These are phyloP conservation scores for Lactifluus subvellereus DNA, from an alignment of 768 basidiomycete species.

Conservation along the genomic window DNA sequence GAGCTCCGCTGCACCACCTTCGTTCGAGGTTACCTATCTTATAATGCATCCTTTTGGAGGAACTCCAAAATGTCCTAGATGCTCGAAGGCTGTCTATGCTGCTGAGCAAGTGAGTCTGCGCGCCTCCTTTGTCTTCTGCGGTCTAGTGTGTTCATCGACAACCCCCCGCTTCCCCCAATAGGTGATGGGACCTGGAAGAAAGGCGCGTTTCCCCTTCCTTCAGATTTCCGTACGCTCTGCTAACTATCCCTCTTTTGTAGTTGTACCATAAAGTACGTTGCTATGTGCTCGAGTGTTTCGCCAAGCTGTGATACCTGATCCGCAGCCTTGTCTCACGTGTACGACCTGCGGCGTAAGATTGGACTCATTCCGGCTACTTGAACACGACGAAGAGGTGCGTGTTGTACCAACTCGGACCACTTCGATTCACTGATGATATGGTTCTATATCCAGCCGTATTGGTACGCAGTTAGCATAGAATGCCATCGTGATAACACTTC, in stretches of 20 bases:
- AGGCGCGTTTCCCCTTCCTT: slow-evolving; percentile 43
- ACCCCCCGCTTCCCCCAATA: slow-evolving; percentile 28
- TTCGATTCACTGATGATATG: slow-evolving; percentile 1
- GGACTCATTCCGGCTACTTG: slow-evolving; percentile 69
- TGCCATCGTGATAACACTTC: not conserved
- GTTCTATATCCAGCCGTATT: slow-evolving; percentile 37
- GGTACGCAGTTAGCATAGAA: slow-evolving; percentile 29
- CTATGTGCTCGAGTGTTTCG: not conserved
- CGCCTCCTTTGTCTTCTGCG: not conserved
- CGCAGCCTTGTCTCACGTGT: slow-evolving; percentile 75
- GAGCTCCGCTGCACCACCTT: not conserved
- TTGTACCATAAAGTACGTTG: slow-evolving; percentile 68
- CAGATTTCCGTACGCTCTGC: not conserved
- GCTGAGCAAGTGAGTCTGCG: slow-evolving; percentile 67
- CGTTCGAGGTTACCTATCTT: not conserved
- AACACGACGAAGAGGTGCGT: slow-evolving; percentile 74
- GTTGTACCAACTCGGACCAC: slow-evolving; percentile 1
- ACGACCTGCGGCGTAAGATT: slow-evolving; percentile 69
- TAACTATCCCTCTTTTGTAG: slow-evolving; percentile 34
- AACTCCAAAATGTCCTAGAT: slow-evolving; percentile 66
- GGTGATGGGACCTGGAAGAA: slow-evolving; percentile 85
- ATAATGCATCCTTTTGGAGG: slow-evolving; percentile 69
- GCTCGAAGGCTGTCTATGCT: slow-evolving; percentile 73
- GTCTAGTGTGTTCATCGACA: not conserved
- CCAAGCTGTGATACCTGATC: slow-evolving; percentile 19